phyloP scores from a whole-genome alignment of 2,329 filamentous ascomycete genomes.

The Pseudogymnoascus pannorum region DNA sequence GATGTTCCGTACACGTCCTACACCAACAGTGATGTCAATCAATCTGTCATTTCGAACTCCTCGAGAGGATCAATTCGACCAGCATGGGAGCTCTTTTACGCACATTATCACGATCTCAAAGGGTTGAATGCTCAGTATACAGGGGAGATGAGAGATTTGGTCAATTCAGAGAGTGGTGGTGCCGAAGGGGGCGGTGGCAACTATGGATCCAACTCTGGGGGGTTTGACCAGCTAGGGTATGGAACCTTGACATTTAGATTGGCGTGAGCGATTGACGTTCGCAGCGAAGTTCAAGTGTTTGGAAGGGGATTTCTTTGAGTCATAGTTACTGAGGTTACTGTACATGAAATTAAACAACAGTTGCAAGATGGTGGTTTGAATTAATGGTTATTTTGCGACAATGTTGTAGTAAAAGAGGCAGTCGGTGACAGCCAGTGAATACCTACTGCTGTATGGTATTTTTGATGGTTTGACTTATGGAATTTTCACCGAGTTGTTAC shows the following conservation, averaged over 20 bases:
- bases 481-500: too few relatives aligned
- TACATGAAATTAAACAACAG: not conserved
- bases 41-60: constrained; percentile 28
- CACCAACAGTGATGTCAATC: constrained; percentile 32
- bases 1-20: constrained; percentile 37
- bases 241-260: constrained; percentile 26
- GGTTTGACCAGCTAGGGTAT: constrained; percentile 35
- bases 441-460: too few relatives aligned
- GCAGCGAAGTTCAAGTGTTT: not conserved
- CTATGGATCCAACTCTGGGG: constrained; percentile 35
- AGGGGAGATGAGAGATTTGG: constrained; percentile 31
- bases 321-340: not conserved
- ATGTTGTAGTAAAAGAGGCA: too few relatives aligned
- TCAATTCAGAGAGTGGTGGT: constrained; percentile 28
- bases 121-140: constrained; percentile 33
- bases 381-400: too few relatives aligned
- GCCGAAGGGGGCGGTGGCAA: constrained; percentile 39
- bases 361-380: too few relatives aligned
- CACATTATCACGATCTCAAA: constrained; percentile 34
- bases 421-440: too few relatives aligned
- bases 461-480: too few relatives aligned
- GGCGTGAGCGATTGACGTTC: not conserved
- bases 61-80: constrained; percentile 32
- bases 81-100: constrained; percentile 34
- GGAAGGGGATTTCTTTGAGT: not conserved